Evolutionary conservation across 192 early-diverging fungal species (phyloP).

Genomic region (Rhizophagus sp.): DNA sequence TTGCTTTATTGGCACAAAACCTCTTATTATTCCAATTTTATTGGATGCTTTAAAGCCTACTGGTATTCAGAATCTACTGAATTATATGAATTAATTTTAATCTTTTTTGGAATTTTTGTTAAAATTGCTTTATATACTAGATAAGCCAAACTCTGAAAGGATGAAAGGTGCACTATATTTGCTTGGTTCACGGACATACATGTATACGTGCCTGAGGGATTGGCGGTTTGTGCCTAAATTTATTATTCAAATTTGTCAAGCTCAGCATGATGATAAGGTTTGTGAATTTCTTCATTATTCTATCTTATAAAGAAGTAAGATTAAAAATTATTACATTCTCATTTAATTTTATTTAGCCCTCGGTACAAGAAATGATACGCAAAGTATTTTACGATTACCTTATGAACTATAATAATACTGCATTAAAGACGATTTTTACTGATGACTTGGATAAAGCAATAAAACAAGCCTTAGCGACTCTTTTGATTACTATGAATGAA

Average conservation of each 20-base stretch:
- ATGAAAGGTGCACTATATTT: slow-evolving; percentile 76
- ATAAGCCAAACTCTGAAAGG: slow-evolving; percentile 48
- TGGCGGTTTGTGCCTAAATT: slow-evolving; percentile 60
- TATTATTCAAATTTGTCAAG: slow-evolving; percentile 50
- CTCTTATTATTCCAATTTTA: slow-evolving; percentile 47
- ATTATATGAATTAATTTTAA: slow-evolving; percentile 7
- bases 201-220: slow-evolving; percentile 55
- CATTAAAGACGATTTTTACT: slow-evolving; percentile 47
- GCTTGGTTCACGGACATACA: slow-evolving; percentile 50
- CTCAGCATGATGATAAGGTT: slow-evolving; percentile 71
- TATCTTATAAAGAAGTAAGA: not conserved
- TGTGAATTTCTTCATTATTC: not conserved
- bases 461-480: slow-evolving; percentile 8
- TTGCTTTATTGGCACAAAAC: slow-evolving; percentile 53
- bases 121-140: slow-evolving; percentile 16
- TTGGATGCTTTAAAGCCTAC: slow-evolving; percentile 49
- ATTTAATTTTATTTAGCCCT: slow-evolving; percentile 40
- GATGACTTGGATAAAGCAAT: slow-evolving; percentile 34
- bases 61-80: slow-evolving; percentile 21
- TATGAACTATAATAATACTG: slow-evolving; percentile 47
- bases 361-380: slow-evolving; percentile 65
- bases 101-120: slow-evolving; percentile 1
- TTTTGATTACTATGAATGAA: not conserved
- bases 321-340: not conserved
- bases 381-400: slow-evolving; percentile 65